Percentiles rank a stretch among this genome's conserved stretches.
These are phyloP conservation scores for Microcyclospora pomicola DNA, from an alignment of 2,329 filamentous ascomycete genomes.

Conservation along the genomic window DNA sequence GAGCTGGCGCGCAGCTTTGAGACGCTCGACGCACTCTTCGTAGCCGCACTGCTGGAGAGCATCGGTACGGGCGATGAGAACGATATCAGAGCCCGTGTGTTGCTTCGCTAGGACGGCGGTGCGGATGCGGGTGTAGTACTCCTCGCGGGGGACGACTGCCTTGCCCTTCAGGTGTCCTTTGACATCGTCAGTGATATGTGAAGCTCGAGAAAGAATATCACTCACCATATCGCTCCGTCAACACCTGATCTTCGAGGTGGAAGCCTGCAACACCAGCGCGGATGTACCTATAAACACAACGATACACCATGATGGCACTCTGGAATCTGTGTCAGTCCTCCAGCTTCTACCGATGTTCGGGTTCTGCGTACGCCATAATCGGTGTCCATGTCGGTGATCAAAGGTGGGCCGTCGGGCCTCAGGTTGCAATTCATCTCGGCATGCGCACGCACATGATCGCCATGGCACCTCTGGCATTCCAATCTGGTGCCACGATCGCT, in stretches of 20 bases:
- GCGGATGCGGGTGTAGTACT: conserved; percentile 42
- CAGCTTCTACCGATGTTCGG: no score
- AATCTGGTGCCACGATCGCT: conserved; percentile 38
- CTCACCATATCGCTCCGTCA: conserved; percentile 50
- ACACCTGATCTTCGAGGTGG: conserved; percentile 51
- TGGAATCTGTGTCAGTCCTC: not conserved
- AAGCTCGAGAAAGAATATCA: no score
- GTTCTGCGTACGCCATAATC: conserved; percentile 37
- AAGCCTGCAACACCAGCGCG: conserved; percentile 43
- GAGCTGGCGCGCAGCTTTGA: conserved; percentile 37
- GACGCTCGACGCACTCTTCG: conserved; percentile 39
- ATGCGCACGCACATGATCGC: conserved; percentile 45
- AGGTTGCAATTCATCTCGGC: conserved; percentile 52
- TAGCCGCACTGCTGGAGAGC: conserved; percentile 38
- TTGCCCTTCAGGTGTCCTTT: conserved; percentile 51
- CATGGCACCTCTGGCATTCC: conserved; percentile 32
- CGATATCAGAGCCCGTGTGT: conserved; percentile 40
- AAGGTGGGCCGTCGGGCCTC: conserved; percentile 37
- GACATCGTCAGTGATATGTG: no score
- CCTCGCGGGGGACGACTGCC: conserved; percentile 39
- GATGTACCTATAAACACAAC: conserved; percentile 40
- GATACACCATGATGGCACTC: conserved; percentile 37
- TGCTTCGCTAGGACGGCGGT: conserved; percentile 40
- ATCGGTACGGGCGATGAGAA: conserved; percentile 53
- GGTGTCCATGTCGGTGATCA: conserved; percentile 50